Evolutionary conservation across 441 rosid genomes (phyloP).

Genomic region (Euphorbia corollata): DNA sequence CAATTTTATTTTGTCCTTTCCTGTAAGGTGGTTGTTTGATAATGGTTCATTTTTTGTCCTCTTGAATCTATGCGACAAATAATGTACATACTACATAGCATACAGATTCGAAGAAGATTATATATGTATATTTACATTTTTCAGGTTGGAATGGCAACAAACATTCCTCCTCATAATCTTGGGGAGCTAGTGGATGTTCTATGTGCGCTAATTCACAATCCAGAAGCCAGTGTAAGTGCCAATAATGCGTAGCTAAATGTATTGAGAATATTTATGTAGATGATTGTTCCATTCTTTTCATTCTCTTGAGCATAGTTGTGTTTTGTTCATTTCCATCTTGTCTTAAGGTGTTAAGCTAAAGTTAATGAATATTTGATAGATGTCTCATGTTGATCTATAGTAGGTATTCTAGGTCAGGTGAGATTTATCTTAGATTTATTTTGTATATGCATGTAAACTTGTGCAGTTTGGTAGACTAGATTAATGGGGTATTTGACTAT

Average conservation of each 20-base stretch:
- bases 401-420: background rate
- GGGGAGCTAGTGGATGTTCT: conserved; percentile 94
- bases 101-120: background rate
- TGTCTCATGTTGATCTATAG: background rate
- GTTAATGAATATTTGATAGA: background rate
- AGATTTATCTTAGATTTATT: background rate
- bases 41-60: conserved; percentile 7
- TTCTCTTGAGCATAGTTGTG: background rate
- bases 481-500: no score
- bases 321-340: background rate
- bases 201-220: conserved; percentile 80
- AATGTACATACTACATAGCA: background rate
- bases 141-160: conserved; percentile 98
- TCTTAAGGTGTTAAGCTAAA: background rate
- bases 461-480: background rate
- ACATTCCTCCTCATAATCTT: conserved; percentile 96
- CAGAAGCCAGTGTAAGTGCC: conserved; percentile 75
- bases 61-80: background rate
- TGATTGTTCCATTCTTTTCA: background rate
- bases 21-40: conserved; percentile 8
- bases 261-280: background rate
- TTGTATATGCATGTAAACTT: background rate
- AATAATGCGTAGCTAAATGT: background rate
- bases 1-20: conserved; percentile 6
- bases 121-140: background rate